Evolutionary conservation across 2,329 filamentous ascomycete genomes (phyloP), one percentile per base, ranked within the genome.

Genomic region (Ploettnerulaceae sp.): DNA sequence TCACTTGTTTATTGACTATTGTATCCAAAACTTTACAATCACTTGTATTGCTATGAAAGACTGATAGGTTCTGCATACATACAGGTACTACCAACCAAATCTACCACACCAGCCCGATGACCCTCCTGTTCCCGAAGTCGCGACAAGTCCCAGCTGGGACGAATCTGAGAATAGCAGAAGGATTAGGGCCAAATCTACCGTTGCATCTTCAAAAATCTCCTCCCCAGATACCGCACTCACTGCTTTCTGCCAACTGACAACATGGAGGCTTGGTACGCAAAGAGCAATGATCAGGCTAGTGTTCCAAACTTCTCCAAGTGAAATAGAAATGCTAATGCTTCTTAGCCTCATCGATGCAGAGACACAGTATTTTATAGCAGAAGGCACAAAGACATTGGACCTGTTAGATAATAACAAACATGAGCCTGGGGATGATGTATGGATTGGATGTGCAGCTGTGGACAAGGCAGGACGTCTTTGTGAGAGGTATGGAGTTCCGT

Each of bases 361-460:
- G 3, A 66, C 63, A 8, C 72, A 77, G 60, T 75, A 71, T 45
- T 69, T 77, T 38, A 66, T 78, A 32, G 73, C 73, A 28, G 74
- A 77, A 54, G 70, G 71, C 7, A 76, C 74, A 1, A 67, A 66
- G 35, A 70, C 67, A 1, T 53, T 74, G 3, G 68, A 70, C 34
- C 47, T 63, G 7, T 36, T 55, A 1, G 57, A 63, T 34, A 53
- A 52, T 17, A 53, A 50, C 5, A 56, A 51, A 41, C 57, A 64
- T 54, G 55, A 34, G 1, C 53, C 53, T 7, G 61, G 61, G 22
- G 62, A 64, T 45, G 58, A 55, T 4, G 40, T 65, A n/a, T 64
- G 61, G 62, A 53, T 64, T 43, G 62, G 62, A 7, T 65, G 62
- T 37, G 53, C 50, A 9, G 52, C 37, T 26, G 61, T 62, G 1